Conservation (phyloP, 1,139 yeast genomes). For the Yamadazyma triangularis region DNA sequence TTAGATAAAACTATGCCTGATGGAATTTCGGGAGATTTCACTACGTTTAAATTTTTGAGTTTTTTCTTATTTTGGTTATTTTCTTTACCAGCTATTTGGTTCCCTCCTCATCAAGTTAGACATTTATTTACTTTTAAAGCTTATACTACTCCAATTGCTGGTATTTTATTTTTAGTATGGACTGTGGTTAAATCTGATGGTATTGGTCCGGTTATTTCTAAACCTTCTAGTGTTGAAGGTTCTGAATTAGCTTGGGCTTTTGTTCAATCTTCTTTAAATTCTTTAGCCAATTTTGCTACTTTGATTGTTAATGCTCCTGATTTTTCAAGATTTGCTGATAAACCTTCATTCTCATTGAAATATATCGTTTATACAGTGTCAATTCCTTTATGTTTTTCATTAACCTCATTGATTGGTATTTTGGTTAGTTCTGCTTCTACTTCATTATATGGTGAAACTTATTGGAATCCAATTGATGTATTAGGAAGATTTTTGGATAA, state of each 20-base stretch:
- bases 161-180: constrained; percentile 77
- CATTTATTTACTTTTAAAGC: constrained; percentile 82
- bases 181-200: constrained; percentile 72
- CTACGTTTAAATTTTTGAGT: constrained; percentile 65
- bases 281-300: constrained; percentile 83
- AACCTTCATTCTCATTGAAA: constrained; percentile 37
- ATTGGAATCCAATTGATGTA: constrained; percentile 86
- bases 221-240: constrained; percentile 47
- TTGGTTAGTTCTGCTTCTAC: constrained; percentile 81
- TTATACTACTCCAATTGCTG: constrained; percentile 71
- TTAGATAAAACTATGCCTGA: constrained; percentile 40
- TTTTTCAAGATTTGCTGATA: constrained; percentile 75
- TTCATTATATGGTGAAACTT: constrained; percentile 60
- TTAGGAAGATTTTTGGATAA: constrained; percentile 60
- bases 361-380: constrained; percentile 49
- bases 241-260: constrained; percentile 78
- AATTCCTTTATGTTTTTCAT: constrained; percentile 72
- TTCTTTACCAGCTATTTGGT: constrained; percentile 73
- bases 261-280: constrained; percentile 71
- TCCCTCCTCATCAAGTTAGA: constrained; percentile 77
- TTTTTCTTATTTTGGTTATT: constrained; percentile 78
- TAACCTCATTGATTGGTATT: constrained; percentile 83
- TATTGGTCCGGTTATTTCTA: constrained; percentile 63
- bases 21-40: constrained; percentile 47
- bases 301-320: constrained; percentile 86